Percentiles rank a stretch among this genome's conserved stretches.
Conservation (phyloP, 305 asterid genomes). For the Rubia occidens region DNA sequence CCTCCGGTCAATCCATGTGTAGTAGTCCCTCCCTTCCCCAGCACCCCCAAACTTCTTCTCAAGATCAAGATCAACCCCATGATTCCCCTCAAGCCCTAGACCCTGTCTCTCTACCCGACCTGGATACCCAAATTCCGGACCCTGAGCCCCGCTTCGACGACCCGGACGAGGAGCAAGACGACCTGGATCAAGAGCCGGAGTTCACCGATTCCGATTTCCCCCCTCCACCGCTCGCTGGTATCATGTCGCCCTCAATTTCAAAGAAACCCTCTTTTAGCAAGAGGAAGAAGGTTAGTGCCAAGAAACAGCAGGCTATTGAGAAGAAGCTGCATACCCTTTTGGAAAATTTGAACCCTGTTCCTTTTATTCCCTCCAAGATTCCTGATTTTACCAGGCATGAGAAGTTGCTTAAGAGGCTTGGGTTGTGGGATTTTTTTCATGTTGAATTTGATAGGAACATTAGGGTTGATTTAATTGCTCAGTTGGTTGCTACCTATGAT, state of each 20-base stretch:
- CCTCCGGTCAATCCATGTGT: slow-evolving; percentile 9
- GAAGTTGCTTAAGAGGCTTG: slow-evolving; percentile 42
- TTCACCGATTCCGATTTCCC: slow-evolving; percentile 13
- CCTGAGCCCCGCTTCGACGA: slow-evolving; percentile 3
- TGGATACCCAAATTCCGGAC: slow-evolving; percentile 6
- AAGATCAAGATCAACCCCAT: not conserved
- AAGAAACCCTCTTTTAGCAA: slow-evolving; percentile 19
- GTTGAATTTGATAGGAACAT: slow-evolving; percentile 40
- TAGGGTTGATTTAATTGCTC: slow-evolving; percentile 50
- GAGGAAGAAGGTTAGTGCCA: slow-evolving; percentile 34
- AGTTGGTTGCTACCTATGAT: slow-evolving; percentile 45
- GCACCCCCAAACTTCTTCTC: slow-evolving; percentile 1
- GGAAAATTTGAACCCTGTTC: slow-evolving; percentile 39
- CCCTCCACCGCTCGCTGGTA: not conserved
- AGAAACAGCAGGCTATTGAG: slow-evolving; percentile 39
- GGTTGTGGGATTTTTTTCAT: slow-evolving; percentile 62
- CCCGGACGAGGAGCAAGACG: slow-evolving; percentile 12
- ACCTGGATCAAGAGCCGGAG: slow-evolving; percentile 15
- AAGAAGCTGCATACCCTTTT: slow-evolving; percentile 35
- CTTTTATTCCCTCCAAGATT: slow-evolving; percentile 35
- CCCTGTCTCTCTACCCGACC: slow-evolving; percentile 10
- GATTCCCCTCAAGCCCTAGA: slow-evolving; percentile 17
- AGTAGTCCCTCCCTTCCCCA: slow-evolving; percentile 9
- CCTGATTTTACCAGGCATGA: slow-evolving; percentile 41
- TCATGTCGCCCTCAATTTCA: not conserved